Conservation (phyloP, 2,329 filamentous ascomycete species). For the Ophiostoma perfectum region DNA sequence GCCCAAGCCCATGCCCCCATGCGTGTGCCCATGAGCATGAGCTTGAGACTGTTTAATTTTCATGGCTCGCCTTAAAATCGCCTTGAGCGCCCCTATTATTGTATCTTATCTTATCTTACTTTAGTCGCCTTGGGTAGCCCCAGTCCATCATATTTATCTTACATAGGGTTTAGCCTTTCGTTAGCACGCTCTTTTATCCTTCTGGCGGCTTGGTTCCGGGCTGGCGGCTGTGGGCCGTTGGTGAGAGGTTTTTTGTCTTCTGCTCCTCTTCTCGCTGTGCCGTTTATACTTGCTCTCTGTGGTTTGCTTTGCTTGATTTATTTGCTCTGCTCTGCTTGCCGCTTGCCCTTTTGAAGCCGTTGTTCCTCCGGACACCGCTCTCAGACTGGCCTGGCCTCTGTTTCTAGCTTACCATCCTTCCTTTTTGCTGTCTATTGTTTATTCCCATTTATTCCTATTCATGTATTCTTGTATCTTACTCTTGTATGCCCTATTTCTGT, state of each 20-base stretch:
- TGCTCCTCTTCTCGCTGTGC: background rate
- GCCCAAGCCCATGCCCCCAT: background rate
- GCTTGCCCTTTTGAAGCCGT: too few species aligned
- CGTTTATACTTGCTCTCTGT: background rate
- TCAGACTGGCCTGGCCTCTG: too few species aligned
- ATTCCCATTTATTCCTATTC: too few species aligned
- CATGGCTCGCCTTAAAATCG: background rate
- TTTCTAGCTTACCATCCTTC: too few species aligned
- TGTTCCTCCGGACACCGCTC: too few species aligned
- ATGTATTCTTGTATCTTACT: too few species aligned
- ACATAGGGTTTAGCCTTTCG: too few species aligned
- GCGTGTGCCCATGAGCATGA: background rate
- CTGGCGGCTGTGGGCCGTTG: background rate
- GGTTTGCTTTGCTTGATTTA: background rate
- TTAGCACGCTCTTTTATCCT: background rate
- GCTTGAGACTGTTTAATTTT: background rate
- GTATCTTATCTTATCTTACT: background rate
- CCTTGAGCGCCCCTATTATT: background rate
- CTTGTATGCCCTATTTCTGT: background rate
- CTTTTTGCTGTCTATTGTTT: too few species aligned
- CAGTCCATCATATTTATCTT: background rate
- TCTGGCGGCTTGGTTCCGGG: slow-evolving; percentile 3
- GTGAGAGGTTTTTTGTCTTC: background rate
- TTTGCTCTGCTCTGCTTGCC: background rate
- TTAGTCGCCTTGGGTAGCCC: background rate